Percentiles rank a stretch among this genome's conserved stretches.
phyloP scores from a whole-genome alignment of 225 moss, liverwort and hornwort species.

The Polytrichum commune region DNA sequence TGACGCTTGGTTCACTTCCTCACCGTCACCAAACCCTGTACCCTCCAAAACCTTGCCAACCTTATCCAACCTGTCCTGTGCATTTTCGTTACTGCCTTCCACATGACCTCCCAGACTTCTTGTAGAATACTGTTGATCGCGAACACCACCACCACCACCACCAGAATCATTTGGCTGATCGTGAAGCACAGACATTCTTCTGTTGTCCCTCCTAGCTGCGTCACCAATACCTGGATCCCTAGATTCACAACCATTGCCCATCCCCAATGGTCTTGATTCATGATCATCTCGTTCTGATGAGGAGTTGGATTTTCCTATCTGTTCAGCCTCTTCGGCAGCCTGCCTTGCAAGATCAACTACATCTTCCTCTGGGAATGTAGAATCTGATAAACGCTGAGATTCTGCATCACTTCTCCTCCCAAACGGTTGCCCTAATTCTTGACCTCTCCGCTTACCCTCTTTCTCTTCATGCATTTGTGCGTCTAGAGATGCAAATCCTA shows the following conservation, averaged over 20 bases:
- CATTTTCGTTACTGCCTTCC: constrained; percentile 43
- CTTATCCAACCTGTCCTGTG: constrained; percentile 44
- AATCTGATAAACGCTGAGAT: constrained; percentile 43
- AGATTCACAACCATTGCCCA: constrained; percentile 41
- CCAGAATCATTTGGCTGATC: constrained; percentile 25
- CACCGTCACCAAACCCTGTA: constrained; percentile 36
- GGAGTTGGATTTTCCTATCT: constrained; percentile 68
- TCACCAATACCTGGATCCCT: constrained; percentile 48
- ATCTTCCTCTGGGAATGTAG: constrained; percentile 75
- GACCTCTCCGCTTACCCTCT: constrained; percentile 48
- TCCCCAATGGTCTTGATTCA: constrained; percentile 45
- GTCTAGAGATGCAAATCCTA: constrained; percentile 36
- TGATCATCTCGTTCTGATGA: constrained; percentile 56
- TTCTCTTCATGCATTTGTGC: constrained; percentile 42
- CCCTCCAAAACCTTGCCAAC: constrained; percentile 29
- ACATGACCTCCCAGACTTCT: constrained; percentile 36
- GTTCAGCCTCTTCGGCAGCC: constrained; percentile 81
- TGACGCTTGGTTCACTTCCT: constrained; percentile 45
- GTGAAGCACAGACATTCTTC: constrained; percentile 30
- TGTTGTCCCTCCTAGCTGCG: constrained; percentile 30
- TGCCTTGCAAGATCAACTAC: constrained; percentile 83
- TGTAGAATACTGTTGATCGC: constrained; percentile 44
- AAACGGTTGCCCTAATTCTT: constrained; percentile 49
- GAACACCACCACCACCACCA: constrained; percentile 28
- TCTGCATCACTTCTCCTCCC: constrained; percentile 63